Percentiles rank a stretch among this genome's conserved stretches.
Conservation (phyloP, 805 yeast genomes). For the Yamadazyma nakazawae region DNA sequence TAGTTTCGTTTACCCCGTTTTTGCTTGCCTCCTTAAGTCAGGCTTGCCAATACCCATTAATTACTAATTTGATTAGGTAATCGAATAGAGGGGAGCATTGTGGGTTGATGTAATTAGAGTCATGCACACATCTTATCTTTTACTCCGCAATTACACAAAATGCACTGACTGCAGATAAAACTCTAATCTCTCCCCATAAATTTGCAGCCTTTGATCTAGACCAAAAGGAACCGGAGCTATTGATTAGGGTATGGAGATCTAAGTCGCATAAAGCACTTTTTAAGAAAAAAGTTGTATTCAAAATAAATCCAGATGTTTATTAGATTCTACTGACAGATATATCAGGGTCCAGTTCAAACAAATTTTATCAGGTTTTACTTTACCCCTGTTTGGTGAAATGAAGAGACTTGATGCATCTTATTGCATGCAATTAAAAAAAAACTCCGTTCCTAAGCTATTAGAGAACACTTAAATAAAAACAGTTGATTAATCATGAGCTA, state of each 20-base stretch:
- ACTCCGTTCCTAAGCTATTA: too few species aligned
- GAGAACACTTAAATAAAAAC: not conserved
- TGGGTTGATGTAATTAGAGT: not conserved
- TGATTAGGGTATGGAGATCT: too few species aligned
- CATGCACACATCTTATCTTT: not conserved
- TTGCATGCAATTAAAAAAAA: too few species aligned
- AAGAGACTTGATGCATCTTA: not conserved
- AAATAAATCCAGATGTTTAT: too few species aligned
- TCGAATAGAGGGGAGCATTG: not conserved
- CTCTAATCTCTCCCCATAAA: too few species aligned
- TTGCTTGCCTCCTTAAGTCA: not conserved
- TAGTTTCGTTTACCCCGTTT: not conserved
- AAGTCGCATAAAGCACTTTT: too few species aligned
- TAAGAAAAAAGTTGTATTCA: too few species aligned
- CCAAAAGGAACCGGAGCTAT: too few species aligned
- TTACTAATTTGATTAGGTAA: not conserved
- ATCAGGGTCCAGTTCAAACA: too few species aligned
- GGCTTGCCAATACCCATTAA: not conserved
- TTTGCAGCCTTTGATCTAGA: too few species aligned
- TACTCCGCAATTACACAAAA: not conserved
- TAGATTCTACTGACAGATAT: too few species aligned
- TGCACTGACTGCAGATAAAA: not conserved
- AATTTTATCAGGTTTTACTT: too few species aligned
- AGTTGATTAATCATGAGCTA: conserved; percentile 2
- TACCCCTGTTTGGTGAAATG: not conserved